phyloP scores from a whole-genome alignment of 2,329 filamentous ascomycete species.

The Pseudogymnoascus sp. region DNA sequence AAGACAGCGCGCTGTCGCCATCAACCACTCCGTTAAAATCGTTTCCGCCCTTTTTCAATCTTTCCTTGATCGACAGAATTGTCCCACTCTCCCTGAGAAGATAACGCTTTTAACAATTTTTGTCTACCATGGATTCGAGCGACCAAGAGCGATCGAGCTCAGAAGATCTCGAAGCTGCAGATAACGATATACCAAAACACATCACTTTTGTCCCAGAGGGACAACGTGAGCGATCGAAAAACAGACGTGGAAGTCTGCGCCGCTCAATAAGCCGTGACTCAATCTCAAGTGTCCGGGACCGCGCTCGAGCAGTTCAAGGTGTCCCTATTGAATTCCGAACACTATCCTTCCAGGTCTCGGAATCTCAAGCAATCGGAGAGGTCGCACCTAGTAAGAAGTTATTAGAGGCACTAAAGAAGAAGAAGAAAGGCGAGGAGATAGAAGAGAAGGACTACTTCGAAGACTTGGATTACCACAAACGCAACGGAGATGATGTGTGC shows the following conservation, averaged over 20 bases:
- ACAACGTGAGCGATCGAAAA: not conserved
- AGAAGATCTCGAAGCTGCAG: constrained; percentile 6
- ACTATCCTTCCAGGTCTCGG: constrained; percentile 31
- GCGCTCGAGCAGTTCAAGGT: constrained; percentile 24
- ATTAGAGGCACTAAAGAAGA: constrained; percentile 23
- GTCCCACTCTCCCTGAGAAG: not conserved
- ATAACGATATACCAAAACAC: not conserved
- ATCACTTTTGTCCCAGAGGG: constrained; percentile 9
- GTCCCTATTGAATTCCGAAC: constrained; percentile 34
- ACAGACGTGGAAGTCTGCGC: not conserved
- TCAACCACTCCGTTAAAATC: not conserved
- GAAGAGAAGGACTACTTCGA: constrained; percentile 37
- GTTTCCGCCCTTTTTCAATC: not conserved
- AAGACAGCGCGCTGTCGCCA: not conserved
- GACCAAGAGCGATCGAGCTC: not conserved
- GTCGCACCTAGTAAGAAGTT: not conserved
- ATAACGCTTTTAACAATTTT: not conserved
- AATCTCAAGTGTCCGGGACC: constrained; percentile 14
- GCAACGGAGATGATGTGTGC: constrained; percentile 29
- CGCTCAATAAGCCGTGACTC: constrained; percentile 22
- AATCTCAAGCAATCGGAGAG: constrained; percentile 24
- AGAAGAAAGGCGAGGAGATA: constrained; percentile 22
- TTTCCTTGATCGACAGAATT: not conserved
- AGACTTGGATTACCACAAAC: constrained; percentile 32
- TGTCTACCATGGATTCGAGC: not conserved